A percentile compares a stretch with the other conserved stretches of the same genome.
Conservation (phyloP, 768 basidiomycete genomes). For the Kondoa malvinella region DNA sequence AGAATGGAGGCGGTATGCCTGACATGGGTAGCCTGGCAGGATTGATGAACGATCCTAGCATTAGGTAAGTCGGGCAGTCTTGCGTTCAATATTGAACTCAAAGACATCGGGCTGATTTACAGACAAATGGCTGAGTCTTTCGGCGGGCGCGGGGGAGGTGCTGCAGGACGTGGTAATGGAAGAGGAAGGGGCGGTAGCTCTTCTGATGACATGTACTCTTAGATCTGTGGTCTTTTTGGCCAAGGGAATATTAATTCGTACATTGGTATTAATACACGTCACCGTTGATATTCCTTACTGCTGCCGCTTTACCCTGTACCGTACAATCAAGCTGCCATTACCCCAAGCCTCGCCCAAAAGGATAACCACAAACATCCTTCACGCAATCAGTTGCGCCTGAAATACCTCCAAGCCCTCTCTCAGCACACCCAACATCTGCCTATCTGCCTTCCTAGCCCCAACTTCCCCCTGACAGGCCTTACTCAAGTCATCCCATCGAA, state of each 20-base stretch:
- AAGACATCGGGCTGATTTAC: too few relatives aligned
- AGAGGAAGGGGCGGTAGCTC: conserved; percentile 1
- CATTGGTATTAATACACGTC: too few relatives aligned
- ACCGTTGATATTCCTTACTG: too few relatives aligned
- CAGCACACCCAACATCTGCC: background rate
- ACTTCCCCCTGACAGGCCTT: background rate
- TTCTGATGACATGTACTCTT: too few relatives aligned
- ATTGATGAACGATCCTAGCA: conserved; percentile 29
- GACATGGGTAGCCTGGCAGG: conserved; percentile 29
- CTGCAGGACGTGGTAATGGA: background rate
- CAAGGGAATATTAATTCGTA: too few relatives aligned
- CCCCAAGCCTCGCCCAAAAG: too few relatives aligned
- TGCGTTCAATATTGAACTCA: too few relatives aligned
- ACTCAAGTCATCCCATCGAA: background rate
- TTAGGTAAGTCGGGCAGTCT: conserved; percentile 19
- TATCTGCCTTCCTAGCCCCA: background rate
- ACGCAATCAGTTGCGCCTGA: too few relatives aligned
- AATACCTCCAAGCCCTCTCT: background rate
- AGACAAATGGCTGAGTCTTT: conserved; percentile 29
- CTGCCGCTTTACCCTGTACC: too few relatives aligned
- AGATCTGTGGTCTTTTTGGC: too few relatives aligned
- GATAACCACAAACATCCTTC: too few relatives aligned
- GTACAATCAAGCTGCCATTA: too few relatives aligned
- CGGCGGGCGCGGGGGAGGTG: conserved; percentile 9
- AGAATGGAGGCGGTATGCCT: conserved; percentile 35